These are phyloP conservation scores for Phialocephala sp. DNA, from an alignment of 2,329 filamentous ascomycete genomes.

Conservation along the genomic window DNA sequence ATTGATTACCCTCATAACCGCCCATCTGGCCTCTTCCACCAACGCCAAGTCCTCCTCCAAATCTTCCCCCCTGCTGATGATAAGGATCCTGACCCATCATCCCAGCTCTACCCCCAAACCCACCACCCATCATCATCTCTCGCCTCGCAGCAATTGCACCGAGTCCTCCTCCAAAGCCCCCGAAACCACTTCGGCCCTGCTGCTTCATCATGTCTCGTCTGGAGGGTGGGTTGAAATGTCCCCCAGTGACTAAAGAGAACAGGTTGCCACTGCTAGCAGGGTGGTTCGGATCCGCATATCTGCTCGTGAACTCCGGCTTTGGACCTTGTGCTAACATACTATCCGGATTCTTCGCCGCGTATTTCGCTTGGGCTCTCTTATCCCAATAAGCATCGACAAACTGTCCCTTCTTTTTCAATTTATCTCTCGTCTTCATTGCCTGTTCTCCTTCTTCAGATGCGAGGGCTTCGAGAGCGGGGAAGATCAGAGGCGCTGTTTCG, in stretches of 20 bases:
- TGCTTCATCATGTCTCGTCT: conserved; percentile 1
- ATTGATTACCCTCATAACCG: not conserved
- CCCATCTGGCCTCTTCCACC: not conserved
- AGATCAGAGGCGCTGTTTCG: not conserved
- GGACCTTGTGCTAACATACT: not conserved
- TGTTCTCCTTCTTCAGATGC: not conserved
- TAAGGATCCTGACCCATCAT: not conserved
- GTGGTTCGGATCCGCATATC: conserved; percentile 1
- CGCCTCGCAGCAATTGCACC: not conserved
- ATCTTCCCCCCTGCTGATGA: not conserved
- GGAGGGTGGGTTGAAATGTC: not conserved
- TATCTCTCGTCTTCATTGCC: not conserved
- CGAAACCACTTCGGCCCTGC: not conserved
- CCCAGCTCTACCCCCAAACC: not conserved
- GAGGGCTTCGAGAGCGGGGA: not conserved
- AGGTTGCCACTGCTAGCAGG: conserved; percentile 2
- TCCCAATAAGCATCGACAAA: not conserved
- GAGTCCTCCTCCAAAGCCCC: not conserved
- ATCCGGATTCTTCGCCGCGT: not conserved
- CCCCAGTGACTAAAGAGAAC: not conserved
- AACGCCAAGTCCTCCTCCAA: not conserved
- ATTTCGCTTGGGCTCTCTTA: not conserved
- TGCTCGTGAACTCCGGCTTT: not conserved
- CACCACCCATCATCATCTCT: not conserved
- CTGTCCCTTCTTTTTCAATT: not conserved